These are phyloP conservation scores for Scutellaria baicalensis DNA, from an alignment of 257 asterid species.

Conservation along the genomic window DNA sequence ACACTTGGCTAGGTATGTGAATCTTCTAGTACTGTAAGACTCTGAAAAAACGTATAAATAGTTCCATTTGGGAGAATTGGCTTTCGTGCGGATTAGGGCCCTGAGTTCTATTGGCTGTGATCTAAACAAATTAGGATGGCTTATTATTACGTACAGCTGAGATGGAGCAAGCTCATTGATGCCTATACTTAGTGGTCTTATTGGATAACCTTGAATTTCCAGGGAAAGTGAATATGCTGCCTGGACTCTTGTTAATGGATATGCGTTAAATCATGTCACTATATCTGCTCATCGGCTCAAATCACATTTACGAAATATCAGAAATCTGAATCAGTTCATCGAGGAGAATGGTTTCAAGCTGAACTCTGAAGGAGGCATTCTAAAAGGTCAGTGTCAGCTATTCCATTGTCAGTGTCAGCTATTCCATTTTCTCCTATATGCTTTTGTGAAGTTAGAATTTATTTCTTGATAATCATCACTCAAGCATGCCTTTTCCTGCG, in stretches of 20 bases:
- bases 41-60: not conserved
- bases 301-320: conserved; percentile 50
- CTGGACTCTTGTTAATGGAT: conserved; percentile 96
- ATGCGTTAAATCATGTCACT: conserved; percentile 74
- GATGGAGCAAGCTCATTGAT: not conserved
- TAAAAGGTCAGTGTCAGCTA: conserved; percentile 55
- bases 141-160: not conserved
- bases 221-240: conserved; percentile 99
- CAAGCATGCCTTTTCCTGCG: not conserved
- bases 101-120: not conserved
- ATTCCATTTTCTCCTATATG: not conserved
- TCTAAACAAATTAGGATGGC: not conserved
- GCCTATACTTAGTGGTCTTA: not conserved
- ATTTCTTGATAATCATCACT: not conserved
- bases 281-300: conserved; percentile 76
- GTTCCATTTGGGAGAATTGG: not conserved
- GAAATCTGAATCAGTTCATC: conserved; percentile 59
- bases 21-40: not conserved
- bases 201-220: conserved; percentile 16
- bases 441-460: not conserved
- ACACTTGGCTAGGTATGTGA: conserved; percentile 56
- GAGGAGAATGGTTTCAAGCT: conserved; percentile 79
- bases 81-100: not conserved
- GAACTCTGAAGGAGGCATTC: conserved; percentile 89
- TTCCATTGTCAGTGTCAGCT: conserved; percentile 14